These are phyloP conservation scores for Trichophaea hybrida DNA, from an alignment of 2,329 filamentous ascomycete species.

Conservation along the genomic window DNA sequence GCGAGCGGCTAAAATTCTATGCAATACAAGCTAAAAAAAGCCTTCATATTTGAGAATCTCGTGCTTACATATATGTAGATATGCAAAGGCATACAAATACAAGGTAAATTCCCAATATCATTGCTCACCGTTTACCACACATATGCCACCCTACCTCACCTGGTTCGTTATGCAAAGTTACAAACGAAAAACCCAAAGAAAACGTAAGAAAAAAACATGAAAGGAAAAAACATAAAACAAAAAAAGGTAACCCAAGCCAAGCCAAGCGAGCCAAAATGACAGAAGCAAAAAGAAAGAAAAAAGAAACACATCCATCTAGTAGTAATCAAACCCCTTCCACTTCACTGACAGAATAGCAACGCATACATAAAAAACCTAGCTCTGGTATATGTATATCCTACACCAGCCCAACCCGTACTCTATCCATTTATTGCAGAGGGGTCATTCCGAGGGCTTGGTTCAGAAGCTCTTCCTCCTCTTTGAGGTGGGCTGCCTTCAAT, in stretches of 20 bases:
- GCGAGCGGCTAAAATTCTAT: no score
- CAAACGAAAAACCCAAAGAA: not conserved
- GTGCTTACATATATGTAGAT: no score
- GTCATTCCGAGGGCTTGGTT: constrained; percentile 41
- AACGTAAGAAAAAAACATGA: not conserved
- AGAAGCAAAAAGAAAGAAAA: constrained; percentile 1
- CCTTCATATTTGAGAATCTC: no score
- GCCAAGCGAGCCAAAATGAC: constrained; percentile 1
- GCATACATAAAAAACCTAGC: not conserved
- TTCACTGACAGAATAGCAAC: not conserved
- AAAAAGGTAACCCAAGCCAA: not conserved
- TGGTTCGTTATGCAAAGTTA: not conserved
- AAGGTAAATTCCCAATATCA: no score
- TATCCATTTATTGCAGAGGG: constrained; percentile 8
- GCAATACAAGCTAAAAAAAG: no score
- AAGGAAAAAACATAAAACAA: not conserved
- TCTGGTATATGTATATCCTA: not conserved
- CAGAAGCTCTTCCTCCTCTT: constrained; percentile 81
- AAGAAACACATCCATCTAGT: not conserved
- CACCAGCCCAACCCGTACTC: not conserved
- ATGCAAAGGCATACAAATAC: no score
- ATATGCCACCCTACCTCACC: no score
- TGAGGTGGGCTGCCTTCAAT: constrained; percentile 71
- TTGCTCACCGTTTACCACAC: no score
- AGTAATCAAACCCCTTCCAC: not conserved